Conservation (phyloP, 768 basidiomycete genomes). For the Trametes cingulata region DNA sequence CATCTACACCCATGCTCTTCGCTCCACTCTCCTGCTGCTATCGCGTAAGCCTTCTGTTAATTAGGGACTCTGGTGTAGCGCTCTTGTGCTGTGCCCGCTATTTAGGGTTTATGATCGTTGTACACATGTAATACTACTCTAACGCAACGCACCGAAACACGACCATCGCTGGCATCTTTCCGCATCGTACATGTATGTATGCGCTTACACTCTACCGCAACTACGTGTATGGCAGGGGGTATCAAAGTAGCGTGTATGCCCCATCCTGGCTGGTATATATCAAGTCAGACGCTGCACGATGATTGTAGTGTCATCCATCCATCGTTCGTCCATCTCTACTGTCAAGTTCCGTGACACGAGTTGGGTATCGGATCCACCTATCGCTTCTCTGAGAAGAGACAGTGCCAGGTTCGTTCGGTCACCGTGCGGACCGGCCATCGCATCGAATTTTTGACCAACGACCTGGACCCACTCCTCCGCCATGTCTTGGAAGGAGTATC, state of each 20-base stretch:
- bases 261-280: not conserved
- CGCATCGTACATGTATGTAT: not conserved
- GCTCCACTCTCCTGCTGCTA: not conserved
- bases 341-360: slow-evolving; percentile 46
- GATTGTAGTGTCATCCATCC: slow-evolving; percentile 53
- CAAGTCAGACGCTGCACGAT: slow-evolving; percentile 41
- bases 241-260: slow-evolving; percentile 20
- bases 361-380: slow-evolving; percentile 44
- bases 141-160: not conserved
- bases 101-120: slow-evolving; percentile 9
- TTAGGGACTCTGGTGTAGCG: slow-evolving; percentile 5
- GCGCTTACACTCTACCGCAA: not conserved
- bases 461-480: slow-evolving; percentile 39
- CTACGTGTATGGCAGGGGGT: slow-evolving; percentile 12
- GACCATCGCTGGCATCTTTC: not conserved
- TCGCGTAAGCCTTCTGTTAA: not conserved
- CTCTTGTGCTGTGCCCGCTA: slow-evolving; percentile 1
- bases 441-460: slow-evolving; percentile 32
- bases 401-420: slow-evolving; percentile 40
- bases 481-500: slow-evolving; percentile 31
- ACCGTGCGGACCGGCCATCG: slow-evolving; percentile 14
- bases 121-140: slow-evolving; percentile 10
- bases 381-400: slow-evolving; percentile 41
- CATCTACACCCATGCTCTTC: not conserved
- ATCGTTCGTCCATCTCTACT: slow-evolving; percentile 50